Conservation (phyloP, 805 yeast genomes). For the Cyberlindnera euphorbiae region DNA sequence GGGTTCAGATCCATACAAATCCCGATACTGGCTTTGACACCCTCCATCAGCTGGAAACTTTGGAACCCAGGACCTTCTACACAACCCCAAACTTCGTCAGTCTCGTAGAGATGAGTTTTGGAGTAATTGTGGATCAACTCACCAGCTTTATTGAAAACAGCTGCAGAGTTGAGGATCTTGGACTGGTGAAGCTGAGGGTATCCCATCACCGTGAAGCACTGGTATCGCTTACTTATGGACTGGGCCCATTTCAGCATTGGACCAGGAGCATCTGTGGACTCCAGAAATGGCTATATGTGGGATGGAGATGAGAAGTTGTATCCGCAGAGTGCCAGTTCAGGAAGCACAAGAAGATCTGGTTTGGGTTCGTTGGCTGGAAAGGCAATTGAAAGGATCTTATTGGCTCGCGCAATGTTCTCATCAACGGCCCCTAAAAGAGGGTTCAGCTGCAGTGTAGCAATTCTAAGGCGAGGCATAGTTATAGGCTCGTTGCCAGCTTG, state of each 20-base stretch:
- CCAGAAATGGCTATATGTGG: conserved; percentile 54
- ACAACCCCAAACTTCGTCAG: conserved; percentile 82
- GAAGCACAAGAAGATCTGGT: conserved; percentile 70
- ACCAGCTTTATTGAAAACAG: conserved; percentile 58
- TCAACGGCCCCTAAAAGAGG: conserved; percentile 58
- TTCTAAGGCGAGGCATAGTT: conserved; percentile 31
- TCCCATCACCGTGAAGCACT: conserved; percentile 72
- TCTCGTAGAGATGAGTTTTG: conserved; percentile 69
- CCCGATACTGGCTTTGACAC: conserved; percentile 57
- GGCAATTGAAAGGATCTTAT: conserved; percentile 22
- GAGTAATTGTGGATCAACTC: conserved; percentile 59
- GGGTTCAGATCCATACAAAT: conserved; percentile 96
- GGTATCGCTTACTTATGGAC: conserved; percentile 41
- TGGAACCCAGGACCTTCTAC: conserved; percentile 57
- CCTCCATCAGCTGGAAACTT: conserved; percentile 33
- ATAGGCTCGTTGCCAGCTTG: neutral
- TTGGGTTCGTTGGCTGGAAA: conserved; percentile 20
- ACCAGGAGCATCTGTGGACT: conserved; percentile 37
- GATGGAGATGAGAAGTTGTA: conserved; percentile 54
- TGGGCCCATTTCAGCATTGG: conserved; percentile 53
- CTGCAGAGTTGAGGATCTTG: conserved; percentile 64
- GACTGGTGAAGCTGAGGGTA: conserved; percentile 56
- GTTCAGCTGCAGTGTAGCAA: conserved; percentile 67
- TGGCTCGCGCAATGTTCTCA: conserved; percentile 46
- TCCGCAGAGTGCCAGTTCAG: conserved; percentile 84